phyloP scores from a whole-genome alignment of 2,329 filamentous ascomycete genomes.

The Endoconidiophora polonica region DNA sequence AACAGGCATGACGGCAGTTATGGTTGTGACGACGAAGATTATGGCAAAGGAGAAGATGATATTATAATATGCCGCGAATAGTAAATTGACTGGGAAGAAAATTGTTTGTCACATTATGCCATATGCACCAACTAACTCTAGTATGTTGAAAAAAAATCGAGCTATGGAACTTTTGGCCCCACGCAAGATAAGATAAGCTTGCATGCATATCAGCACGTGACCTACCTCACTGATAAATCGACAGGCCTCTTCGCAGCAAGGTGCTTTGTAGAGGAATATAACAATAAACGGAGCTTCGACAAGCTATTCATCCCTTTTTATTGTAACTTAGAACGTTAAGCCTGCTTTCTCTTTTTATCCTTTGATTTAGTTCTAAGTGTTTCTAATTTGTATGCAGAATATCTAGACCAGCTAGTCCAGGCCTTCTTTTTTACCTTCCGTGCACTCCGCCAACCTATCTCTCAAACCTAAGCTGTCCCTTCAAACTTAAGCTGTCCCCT shows the following conservation, averaged over 20 bases:
- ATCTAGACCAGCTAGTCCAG: background rate
- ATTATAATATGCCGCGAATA: background rate
- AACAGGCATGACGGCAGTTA: conserved; percentile 31
- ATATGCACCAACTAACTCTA: too few species aligned
- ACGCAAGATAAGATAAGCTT: conserved; percentile 10
- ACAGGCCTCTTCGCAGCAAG: too few species aligned
- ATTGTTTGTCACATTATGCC: too few species aligned
- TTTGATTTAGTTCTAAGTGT: background rate
- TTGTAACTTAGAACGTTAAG: background rate
- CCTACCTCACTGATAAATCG: too few species aligned
- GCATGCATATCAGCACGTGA: conserved; percentile 8
- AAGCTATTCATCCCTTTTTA: background rate
- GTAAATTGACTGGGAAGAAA: too few species aligned
- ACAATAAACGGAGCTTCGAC: background rate
- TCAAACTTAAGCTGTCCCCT: too few species aligned
- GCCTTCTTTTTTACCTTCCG: background rate
- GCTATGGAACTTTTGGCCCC: conserved; percentile 1
- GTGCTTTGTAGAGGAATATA: too few species aligned
- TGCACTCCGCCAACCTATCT: background rate
- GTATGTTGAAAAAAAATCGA: conserved; percentile 9
- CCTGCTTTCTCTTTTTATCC: background rate
- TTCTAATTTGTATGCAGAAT: background rate
- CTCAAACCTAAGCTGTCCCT: background rate
- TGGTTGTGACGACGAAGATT: background rate
- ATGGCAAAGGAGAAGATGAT: conserved; percentile 10